These are phyloP conservation scores for Mrakiaceae sp. DNA, from an alignment of 1,284 basidiomycete genomes.

Conservation along the genomic window DNA sequence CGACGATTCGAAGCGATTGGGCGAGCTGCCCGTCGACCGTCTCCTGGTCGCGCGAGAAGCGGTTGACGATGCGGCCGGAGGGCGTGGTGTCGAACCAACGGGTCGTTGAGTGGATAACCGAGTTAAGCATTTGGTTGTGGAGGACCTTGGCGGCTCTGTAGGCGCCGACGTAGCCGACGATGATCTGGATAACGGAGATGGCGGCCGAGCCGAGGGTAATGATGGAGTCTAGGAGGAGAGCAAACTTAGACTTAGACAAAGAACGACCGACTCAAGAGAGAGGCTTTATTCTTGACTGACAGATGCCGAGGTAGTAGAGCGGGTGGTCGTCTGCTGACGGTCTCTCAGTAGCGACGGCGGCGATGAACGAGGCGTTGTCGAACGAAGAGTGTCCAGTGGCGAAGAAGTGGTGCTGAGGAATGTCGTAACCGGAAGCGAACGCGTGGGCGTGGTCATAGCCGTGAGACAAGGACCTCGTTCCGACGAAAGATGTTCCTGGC, in stretches of 20 bases:
- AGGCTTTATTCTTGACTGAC: not conserved
- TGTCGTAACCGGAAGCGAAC: not conserved
- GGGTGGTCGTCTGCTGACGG: conserved; percentile 31
- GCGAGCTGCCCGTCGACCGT: conserved; percentile 54
- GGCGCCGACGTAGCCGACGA: conserved; percentile 28
- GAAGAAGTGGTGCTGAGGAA: not conserved
- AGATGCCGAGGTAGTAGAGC: conserved; percentile 33
- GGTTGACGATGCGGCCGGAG: conserved; percentile 50
- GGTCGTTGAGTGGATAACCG: not conserved
- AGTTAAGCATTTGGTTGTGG: conserved; percentile 42
- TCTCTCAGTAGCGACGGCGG: not conserved
- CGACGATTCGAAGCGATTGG: conserved; percentile 11
- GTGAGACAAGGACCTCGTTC: not conserved
- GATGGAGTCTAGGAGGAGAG: conserved; percentile 13
- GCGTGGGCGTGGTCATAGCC: not conserved
- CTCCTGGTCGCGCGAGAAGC: conserved; percentile 69
- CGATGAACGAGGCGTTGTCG: not conserved
- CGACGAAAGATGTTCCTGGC: too few species aligned
- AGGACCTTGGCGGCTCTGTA: conserved; percentile 32
- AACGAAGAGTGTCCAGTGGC: not conserved
- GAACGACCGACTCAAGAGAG: conserved; percentile 30
- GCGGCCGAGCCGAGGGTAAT: conserved; percentile 30
- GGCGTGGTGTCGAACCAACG: conserved; percentile 51
- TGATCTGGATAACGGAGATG: conserved; percentile 27
- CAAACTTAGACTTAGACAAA: not conserved